These are phyloP conservation scores for Gossypium arboreum DNA, from an alignment of 345 rosid genomes.

Conservation along the genomic window DNA sequence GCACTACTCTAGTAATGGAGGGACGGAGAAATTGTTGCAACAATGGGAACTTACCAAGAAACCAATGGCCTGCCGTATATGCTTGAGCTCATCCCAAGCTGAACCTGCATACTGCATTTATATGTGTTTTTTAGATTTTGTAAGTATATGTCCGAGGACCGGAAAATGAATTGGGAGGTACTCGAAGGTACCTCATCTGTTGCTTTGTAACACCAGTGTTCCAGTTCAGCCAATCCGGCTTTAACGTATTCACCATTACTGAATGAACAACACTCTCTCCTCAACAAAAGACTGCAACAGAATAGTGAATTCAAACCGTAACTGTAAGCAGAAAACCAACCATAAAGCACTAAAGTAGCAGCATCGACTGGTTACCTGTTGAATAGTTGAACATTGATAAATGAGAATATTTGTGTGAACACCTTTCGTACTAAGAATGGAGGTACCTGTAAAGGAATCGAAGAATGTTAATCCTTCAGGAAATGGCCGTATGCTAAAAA, in stretches of 20 bases:
- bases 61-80: constrained; percentile 92
- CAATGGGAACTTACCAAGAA: constrained; percentile 55
- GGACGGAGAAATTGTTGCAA: neutral
- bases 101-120: constrained; percentile 80
- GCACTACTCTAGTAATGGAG: neutral
- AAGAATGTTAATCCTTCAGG: neutral
- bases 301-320: neutral
- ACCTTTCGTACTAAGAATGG: constrained; percentile 92
- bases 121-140: neutral
- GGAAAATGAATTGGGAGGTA: constrained; percentile 10
- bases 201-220: constrained; percentile 93
- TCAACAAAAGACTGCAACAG: constrained; percentile 58
- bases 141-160: neutral
- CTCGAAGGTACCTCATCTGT: constrained; percentile 69
- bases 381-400: constrained; percentile 93
- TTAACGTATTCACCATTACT: constrained; percentile 94
- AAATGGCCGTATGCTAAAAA: neutral
- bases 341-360: neutral
- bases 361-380: constrained; percentile 56
- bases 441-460: constrained; percentile 54
- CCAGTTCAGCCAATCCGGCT: constrained; percentile 89
- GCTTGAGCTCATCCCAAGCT: constrained; percentile 95
- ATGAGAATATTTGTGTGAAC: constrained; percentile 92
- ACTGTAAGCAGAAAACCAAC: neutral
- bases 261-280: constrained; percentile 94